phyloP scores from a whole-genome alignment of 495 filamentous ascomycete genomes.

The Hyaloscypha variabilis region DNA sequence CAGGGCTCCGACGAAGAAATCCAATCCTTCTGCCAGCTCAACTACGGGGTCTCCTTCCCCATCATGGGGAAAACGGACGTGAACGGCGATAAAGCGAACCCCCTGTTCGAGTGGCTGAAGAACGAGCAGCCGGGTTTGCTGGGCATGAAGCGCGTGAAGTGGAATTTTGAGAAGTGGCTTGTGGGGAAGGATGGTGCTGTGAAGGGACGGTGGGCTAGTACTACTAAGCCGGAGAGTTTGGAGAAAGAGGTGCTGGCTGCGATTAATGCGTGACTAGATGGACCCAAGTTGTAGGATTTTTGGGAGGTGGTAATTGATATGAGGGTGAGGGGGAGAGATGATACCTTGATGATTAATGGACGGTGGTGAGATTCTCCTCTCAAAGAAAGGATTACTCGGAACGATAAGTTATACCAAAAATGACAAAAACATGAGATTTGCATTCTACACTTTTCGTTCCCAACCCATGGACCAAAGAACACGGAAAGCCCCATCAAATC shows the following conservation, averaged over 20 bases:
- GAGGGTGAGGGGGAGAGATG: background rate
- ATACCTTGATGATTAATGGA: too few species aligned
- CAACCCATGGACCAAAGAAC: background rate
- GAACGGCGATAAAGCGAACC: constrained; percentile 81
- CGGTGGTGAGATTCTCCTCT: too few species aligned
- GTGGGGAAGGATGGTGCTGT: constrained; percentile 85
- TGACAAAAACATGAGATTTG: background rate
- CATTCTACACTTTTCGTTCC: too few species aligned
- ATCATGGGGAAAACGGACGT: constrained; percentile 90
- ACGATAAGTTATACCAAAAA: too few species aligned
- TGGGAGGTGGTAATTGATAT: background rate
- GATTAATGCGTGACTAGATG: background rate
- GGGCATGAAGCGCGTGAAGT: constrained; percentile 89
- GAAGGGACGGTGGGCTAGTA: constrained; percentile 78
- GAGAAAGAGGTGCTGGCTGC: background rate
- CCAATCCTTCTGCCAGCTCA: constrained; percentile 87
- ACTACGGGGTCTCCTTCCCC: constrained; percentile 95
- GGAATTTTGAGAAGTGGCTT: constrained; percentile 98
- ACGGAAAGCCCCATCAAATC: constrained; percentile 49
- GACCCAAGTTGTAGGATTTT: background rate
- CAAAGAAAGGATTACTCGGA: too few species aligned
- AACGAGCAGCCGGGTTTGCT: constrained; percentile 77
- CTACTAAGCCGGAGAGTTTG: constrained; percentile 65
- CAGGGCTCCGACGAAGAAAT: constrained; percentile 82
- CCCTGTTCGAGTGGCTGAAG: constrained; percentile 90